A percentile compares a stretch with the other conserved stretches of the same genome.
Evolutionary conservation across 1,284 basidiomycete species (phyloP).

Genomic region (Singerocomus inundabilis): DNA sequence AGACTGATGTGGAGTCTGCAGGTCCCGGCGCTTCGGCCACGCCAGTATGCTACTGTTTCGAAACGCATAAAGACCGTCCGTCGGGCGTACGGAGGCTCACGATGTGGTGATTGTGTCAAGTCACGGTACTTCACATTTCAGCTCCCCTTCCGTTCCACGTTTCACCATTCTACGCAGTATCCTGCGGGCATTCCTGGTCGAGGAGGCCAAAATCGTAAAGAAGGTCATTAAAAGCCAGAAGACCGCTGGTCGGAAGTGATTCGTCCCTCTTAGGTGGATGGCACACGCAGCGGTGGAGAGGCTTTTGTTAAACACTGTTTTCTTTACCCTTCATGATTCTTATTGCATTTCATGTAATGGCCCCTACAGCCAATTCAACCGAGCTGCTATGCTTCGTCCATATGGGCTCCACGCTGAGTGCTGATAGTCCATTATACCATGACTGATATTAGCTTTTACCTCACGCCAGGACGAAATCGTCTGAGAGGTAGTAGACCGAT

Average conservation of each 20-base stretch:
- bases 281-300: background rate
- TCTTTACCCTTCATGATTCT: constrained; percentile 8
- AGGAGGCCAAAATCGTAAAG: constrained; percentile 99
- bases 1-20: constrained; percentile 31
- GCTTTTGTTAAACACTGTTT: constrained; percentile 5
- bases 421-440: no score
- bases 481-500: no score
- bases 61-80: constrained; percentile 95
- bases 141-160: background rate
- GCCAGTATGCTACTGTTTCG: constrained; percentile 89
- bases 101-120: constrained; percentile 91
- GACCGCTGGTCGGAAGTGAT: constrained; percentile 27
- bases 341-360: constrained; percentile 25
- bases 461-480: background rate
- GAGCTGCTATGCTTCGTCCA: constrained; percentile 1
- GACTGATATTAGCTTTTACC: no score
- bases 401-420: background rate
- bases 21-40: constrained; percentile 91
- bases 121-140: constrained; percentile 62
- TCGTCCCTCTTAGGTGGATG: background rate
- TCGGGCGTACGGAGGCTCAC: constrained; percentile 93
- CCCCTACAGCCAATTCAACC: constrained; percentile 9
- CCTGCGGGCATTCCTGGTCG: constrained; percentile 97
- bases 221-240: constrained; percentile 88
- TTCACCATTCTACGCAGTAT: constrained; percentile 58